phyloP scores from a whole-genome alignment of 176 grass and related monocot species.

The Elaeis guineensis region DNA sequence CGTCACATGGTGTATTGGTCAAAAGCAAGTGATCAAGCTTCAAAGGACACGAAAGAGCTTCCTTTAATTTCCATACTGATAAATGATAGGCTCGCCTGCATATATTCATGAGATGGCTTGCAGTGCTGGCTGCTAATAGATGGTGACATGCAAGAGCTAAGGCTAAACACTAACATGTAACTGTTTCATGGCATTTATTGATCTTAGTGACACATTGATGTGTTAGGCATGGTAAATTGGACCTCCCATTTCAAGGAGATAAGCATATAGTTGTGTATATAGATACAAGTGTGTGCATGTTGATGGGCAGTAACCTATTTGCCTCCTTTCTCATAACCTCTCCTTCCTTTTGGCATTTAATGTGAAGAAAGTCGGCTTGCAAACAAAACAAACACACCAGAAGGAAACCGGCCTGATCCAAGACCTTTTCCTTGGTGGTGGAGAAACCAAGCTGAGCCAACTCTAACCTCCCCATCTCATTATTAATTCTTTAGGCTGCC shows the following conservation, averaged over 20 bases:
- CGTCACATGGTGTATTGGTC: too few species aligned
- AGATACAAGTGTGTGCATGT: not conserved
- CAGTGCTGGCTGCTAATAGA: not conserved
- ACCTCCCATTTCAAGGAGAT: slow-evolving; percentile 13
- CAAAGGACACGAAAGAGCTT: too few species aligned
- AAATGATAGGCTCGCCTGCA: not conserved
- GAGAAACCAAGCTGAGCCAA: slow-evolving; percentile 17
- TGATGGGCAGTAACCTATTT: not conserved
- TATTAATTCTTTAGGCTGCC: not conserved
- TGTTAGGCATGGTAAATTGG: slow-evolving; percentile 14
- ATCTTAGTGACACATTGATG: slow-evolving; percentile 23
- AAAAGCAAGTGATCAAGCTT: too few species aligned
- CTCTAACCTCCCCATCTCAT: not conserved
- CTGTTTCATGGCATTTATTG: slow-evolving; percentile 29
- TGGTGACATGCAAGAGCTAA: not conserved
- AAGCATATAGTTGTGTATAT: slow-evolving; percentile 13
- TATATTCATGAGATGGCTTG: slow-evolving; percentile 10
- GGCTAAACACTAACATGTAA: not conserved
- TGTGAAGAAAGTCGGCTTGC: slow-evolving; percentile 14
- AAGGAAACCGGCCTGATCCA: slow-evolving; percentile 10
- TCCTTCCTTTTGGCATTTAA: slow-evolving; percentile 14
- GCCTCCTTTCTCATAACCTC: not conserved
- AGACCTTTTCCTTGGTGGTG: slow-evolving; percentile 21
- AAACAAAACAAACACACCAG: slow-evolving; percentile 4
- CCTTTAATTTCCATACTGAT: not conserved